These are phyloP conservation scores for Fonsecaea pugnacius DNA, from an alignment of 2,329 filamentous ascomycete genomes.

Conservation along the genomic window DNA sequence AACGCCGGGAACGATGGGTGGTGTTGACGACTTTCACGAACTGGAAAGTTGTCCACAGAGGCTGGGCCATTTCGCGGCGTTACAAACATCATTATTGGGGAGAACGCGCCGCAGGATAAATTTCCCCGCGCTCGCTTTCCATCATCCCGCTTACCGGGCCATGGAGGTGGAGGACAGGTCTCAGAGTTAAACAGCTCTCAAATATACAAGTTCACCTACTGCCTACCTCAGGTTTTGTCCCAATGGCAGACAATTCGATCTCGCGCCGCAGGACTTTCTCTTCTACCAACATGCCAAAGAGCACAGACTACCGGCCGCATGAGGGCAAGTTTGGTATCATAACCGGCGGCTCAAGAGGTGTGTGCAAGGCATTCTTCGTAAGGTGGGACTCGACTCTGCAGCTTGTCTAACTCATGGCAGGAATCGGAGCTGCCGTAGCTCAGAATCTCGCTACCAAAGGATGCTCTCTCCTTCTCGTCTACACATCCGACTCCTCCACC, in stretches of 20 bases:
- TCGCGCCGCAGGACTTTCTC: constrained; percentile 26
- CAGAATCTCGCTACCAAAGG: constrained; percentile 75
- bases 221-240: not conserved
- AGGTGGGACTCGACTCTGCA: not conserved
- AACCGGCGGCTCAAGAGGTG: constrained; percentile 76
- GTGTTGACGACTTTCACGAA: not conserved
- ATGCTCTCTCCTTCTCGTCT: constrained; percentile 70
- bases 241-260: constrained; percentile 24
- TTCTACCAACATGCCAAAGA: constrained; percentile 32
- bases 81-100: not conserved
- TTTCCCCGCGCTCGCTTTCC: constrained; percentile 28
- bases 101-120: constrained; percentile 12
- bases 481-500: constrained; percentile 67
- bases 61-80: constrained; percentile 21
- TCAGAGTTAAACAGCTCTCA: not conserved
- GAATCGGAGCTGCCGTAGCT: constrained; percentile 73
- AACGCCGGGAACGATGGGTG: not conserved
- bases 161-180: not conserved
- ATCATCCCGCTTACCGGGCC: constrained; percentile 11
- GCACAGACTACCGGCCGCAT: constrained; percentile 47
- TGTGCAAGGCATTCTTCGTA: constrained; percentile 44
- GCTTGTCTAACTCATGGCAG: constrained; percentile 49
- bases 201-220: not conserved
- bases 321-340: constrained; percentile 79
- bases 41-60: constrained; percentile 14